Conservation (phyloP, 768 basidiomycete species). For the Hericium alpestre region DNA sequence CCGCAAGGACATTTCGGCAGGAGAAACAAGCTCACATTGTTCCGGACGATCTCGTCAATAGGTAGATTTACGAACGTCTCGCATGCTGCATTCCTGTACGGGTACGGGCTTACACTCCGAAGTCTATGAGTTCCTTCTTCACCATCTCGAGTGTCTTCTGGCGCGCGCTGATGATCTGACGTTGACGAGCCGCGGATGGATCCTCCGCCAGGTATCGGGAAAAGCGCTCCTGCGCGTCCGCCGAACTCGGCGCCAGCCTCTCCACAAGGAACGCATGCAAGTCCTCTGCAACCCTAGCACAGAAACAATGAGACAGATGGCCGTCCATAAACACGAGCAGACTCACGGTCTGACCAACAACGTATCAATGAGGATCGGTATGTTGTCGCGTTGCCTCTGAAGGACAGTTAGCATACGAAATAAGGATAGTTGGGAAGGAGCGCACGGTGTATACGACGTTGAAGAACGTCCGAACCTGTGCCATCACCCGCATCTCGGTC, state of each 20-base stretch:
- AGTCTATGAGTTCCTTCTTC: neutral
- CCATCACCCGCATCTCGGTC: conserved; percentile 31
- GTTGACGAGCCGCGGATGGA: neutral
- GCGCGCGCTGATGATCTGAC: neutral
- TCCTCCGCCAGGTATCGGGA: conserved; percentile 12
- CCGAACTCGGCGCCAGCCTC: conserved; percentile 7
- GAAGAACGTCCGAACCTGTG: conserved; percentile 35
- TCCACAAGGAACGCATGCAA: neutral
- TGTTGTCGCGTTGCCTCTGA: conserved; percentile 34
- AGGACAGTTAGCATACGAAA: neutral
- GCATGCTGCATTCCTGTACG: no score
- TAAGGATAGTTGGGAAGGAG: neutral
- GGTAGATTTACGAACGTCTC: no score
- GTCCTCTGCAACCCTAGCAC: neutral
- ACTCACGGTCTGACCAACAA: conserved; percentile 1
- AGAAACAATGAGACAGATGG: neutral
- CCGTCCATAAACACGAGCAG: neutral
- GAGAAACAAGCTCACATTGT: no score
- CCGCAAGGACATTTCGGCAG: no score
- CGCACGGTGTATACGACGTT: conserved; percentile 36
- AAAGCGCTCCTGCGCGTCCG: conserved; percentile 3
- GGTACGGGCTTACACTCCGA: no score
- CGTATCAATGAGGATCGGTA: conserved; percentile 25
- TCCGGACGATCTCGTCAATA: no score
- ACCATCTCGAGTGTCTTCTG: neutral